Percentiles rank a stretch among this genome's conserved stretches.
phyloP scores from a whole-genome alignment of 1,284 basidiomycete genomes.

The Moesziomyces globuligerus region DNA sequence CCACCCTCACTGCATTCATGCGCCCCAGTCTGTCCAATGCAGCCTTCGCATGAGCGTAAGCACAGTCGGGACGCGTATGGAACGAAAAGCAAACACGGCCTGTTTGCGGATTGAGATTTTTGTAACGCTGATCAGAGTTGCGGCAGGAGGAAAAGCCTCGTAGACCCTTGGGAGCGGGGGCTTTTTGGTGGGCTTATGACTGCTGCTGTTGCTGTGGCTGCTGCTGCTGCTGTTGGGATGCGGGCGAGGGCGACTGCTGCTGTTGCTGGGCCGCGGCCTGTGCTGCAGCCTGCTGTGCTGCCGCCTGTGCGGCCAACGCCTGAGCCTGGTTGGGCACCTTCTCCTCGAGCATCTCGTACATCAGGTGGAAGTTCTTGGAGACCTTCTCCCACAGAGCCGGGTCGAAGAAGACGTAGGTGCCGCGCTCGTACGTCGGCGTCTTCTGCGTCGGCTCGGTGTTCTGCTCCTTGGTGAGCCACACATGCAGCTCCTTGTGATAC shows the following conservation, averaged over 20 bases:
- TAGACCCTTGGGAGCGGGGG: background rate
- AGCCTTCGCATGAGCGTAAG: too few species aligned
- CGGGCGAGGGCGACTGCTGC: slow-evolving; percentile 6
- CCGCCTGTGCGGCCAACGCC: slow-evolving; percentile 41
- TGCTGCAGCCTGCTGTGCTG: slow-evolving; percentile 41
- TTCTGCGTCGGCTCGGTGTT: slow-evolving; percentile 84
- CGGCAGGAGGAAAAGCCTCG: too few species aligned
- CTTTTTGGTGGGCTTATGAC: background rate
- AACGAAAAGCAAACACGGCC: too few species aligned
- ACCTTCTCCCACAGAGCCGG: slow-evolving; percentile 86
- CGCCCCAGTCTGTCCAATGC: too few species aligned
- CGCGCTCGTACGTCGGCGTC: slow-evolving; percentile 87
- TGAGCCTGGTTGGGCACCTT: slow-evolving; percentile 70
- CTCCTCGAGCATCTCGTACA: slow-evolving; percentile 87
- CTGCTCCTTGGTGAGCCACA: slow-evolving; percentile 95
- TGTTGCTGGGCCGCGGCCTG: slow-evolving; percentile 27
- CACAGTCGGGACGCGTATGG: too few species aligned
- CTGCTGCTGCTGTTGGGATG: background rate
- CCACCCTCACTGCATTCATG: too few species aligned
- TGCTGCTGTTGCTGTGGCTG: slow-evolving; percentile 20
- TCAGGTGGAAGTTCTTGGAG: slow-evolving; percentile 78
- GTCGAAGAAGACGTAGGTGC: slow-evolving; percentile 91
- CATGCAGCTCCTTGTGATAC: slow-evolving; percentile 91
- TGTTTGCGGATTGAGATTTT: too few species aligned
- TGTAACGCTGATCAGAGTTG: too few species aligned